Conservation (phyloP, 1,139 yeast genomes). For the Debaryomyces robertsiae region DNA sequence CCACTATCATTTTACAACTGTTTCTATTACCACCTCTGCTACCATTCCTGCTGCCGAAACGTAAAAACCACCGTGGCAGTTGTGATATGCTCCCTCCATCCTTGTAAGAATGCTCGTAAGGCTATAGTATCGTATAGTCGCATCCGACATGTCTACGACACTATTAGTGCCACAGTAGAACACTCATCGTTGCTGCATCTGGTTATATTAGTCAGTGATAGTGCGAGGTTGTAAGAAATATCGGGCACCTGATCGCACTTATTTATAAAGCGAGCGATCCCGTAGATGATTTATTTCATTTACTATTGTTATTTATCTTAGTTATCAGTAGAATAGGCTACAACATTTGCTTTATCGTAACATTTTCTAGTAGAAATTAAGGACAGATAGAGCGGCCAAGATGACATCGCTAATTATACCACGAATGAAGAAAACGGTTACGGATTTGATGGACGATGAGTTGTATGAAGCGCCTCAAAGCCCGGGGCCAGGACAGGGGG, state of each 20-base stretch:
- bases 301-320: neutral
- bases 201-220: slow-evolving; percentile 1
- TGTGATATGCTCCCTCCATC: too few species aligned
- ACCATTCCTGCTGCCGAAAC: too few species aligned
- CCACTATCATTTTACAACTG: too few species aligned
- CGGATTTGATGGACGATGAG: slow-evolving; percentile 69
- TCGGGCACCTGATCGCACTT: slow-evolving; percentile 7
- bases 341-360: too few species aligned
- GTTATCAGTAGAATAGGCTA: neutral
- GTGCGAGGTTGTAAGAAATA: slow-evolving; percentile 5
- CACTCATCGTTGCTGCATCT: too few species aligned
- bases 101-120: too few species aligned
- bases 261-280: slow-evolving; percentile 5
- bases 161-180: too few species aligned
- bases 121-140: too few species aligned
- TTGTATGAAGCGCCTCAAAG: slow-evolving; percentile 50
- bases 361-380: neutral
- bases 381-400: neutral
- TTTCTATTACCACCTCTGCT: too few species aligned
- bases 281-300: neutral
- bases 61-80: too few species aligned
- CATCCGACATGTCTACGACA: too few species aligned
- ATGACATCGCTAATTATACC: slow-evolving; percentile 55
- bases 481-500: slow-evolving; percentile 17
- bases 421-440: slow-evolving; percentile 52